phyloP scores from a whole-genome alignment of 225 moss, liverwort and hornwort species.

The Anthoceros angustus region DNA sequence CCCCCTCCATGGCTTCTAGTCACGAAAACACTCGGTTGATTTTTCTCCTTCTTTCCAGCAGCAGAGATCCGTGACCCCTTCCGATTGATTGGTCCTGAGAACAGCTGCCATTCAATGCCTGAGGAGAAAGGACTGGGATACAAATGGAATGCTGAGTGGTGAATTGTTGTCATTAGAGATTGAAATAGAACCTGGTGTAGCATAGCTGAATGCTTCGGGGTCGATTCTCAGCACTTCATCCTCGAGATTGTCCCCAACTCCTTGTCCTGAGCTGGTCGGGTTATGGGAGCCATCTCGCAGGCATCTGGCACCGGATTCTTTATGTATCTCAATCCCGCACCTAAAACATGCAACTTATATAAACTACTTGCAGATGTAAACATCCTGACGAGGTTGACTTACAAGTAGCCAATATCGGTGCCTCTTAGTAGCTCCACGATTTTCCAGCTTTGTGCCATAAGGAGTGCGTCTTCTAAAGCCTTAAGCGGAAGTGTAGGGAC shows the following conservation, averaged over 20 bases:
- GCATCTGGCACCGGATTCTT: background rate
- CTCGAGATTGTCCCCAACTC: conserved; percentile 39
- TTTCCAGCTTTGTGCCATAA: conserved; percentile 46
- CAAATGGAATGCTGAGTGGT: background rate
- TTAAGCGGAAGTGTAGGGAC: conserved; percentile 25
- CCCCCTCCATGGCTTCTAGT: conserved; percentile 14
- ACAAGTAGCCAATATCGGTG: conserved; percentile 77
- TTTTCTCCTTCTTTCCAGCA: conserved; percentile 21
- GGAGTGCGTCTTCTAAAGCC: conserved; percentile 25
- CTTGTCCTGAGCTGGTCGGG: background rate
- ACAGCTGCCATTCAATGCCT: background rate
- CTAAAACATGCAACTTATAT: background rate
- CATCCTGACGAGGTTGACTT: conserved; percentile 14
- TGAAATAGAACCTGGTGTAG: conserved; percentile 18
- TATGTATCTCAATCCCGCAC: background rate
- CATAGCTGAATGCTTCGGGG: conserved; percentile 64
- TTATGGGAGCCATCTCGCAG: background rate
- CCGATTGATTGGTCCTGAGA: conserved; percentile 18
- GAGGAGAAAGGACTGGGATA: background rate
- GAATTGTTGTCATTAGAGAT: background rate
- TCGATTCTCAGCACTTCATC: conserved; percentile 59
- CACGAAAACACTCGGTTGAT: conserved; percentile 18
- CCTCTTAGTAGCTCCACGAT: conserved; percentile 72
- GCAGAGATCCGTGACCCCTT: conserved; percentile 34
- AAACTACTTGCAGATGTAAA: background rate